Percentiles rank a stretch among this genome's conserved stretches.
Evolutionary conservation across 495 filamentous ascomycete species (phyloP).

Genomic region (Aspergillus mulundensis): DNA sequence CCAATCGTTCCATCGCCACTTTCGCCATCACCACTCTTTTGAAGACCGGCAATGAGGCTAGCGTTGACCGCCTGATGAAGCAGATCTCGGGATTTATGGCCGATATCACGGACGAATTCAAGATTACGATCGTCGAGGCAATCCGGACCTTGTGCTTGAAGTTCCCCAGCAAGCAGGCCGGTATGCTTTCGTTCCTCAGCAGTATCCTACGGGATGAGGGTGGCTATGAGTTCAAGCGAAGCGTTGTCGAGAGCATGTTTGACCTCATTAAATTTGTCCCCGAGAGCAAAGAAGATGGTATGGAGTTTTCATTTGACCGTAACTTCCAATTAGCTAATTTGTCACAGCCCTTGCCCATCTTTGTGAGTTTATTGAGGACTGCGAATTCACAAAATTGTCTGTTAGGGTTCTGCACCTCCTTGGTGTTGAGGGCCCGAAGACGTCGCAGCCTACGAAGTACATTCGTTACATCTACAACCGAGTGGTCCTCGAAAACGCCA

Average conservation of each 20-base stretch:
- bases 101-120: conserved; percentile 98
- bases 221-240: conserved; percentile 96
- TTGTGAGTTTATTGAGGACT: conserved; percentile 99
- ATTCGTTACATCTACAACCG: conserved; percentile 99
- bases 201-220: conserved; percentile 94
- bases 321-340: conserved; percentile 1
- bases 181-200: conserved; percentile 95
- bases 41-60: conserved; percentile 96
- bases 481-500: conserved; percentile 94
- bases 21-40: conserved; percentile 97
- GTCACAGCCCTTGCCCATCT: conserved; percentile 78
- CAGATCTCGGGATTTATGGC: conserved; percentile 97
- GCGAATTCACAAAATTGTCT: conserved; percentile 97
- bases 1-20: conserved; percentile 94
- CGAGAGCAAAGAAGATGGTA: conserved; percentile 90
- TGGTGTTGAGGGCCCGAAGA: conserved; percentile 92
- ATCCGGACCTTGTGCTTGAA: conserved; percentile 95
- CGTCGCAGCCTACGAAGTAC: conserved; percentile 93
- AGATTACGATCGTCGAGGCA: conserved; percentile 98
- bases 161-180: conserved; percentile 96
- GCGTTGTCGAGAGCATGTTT: conserved; percentile 98
- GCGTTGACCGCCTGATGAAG: conserved; percentile 97
- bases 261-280: conserved; percentile 99
- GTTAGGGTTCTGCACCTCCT: conserved; percentile 92
- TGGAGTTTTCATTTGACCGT: conserved; percentile 14